Evolutionary conservation across 2,329 filamentous ascomycete genomes (phyloP).

Genomic region (Bisporella sp.): DNA sequence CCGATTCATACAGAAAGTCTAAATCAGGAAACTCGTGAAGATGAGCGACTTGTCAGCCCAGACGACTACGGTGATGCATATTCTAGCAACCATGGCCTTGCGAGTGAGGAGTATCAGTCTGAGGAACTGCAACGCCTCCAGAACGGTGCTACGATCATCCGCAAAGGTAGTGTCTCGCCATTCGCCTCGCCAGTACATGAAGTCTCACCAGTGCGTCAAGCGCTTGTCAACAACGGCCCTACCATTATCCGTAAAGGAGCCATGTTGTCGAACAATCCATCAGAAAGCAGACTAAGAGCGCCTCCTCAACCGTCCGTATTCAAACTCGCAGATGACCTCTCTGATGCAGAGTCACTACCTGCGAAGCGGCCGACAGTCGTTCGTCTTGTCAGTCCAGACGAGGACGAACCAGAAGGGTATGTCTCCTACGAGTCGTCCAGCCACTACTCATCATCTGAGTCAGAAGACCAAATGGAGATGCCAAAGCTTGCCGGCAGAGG

Average conservation of each 20-base stretch:
- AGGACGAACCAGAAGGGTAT: constrained; percentile 2
- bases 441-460: constrained; percentile 3
- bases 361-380: constrained; percentile 21
- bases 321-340: not conserved
- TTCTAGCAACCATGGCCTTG: not conserved
- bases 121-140: not conserved
- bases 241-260: not conserved
- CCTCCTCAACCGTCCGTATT: not conserved
- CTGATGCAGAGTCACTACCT: not conserved
- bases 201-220: not conserved
- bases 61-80: not conserved
- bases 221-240: not conserved
- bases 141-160: not conserved
- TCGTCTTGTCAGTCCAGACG: constrained; percentile 17
- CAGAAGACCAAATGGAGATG: not conserved
- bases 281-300: not conserved
- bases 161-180: not conserved
- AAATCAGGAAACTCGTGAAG: not conserved
- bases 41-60: not conserved
- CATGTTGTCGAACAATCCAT: not conserved
- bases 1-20: not conserved
- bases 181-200: not conserved
- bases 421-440: constrained; percentile 11
- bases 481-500: no score
- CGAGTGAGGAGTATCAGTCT: not conserved